These are phyloP conservation scores for Termitomyces sp. DNA, from an alignment of 768 basidiomycete genomes.

Conservation along the genomic window DNA sequence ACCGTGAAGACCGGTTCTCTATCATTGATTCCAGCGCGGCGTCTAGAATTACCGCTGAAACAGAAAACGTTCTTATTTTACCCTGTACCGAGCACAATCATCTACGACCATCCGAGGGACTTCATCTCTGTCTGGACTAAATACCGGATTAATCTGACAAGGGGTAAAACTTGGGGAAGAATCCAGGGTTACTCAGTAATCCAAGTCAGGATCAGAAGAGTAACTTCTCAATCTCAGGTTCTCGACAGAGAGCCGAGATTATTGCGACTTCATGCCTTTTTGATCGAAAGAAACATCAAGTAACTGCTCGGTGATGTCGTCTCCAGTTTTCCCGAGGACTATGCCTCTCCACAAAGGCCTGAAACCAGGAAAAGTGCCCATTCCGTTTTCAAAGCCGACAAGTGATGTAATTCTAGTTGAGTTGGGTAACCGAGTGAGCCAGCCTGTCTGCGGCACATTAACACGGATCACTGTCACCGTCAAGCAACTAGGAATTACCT, in stretches of 20 bases:
- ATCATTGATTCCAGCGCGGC: neutral
- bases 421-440: neutral
- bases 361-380: neutral
- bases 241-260: neutral
- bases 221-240: conserved; percentile 8
- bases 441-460: neutral
- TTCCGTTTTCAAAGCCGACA: neutral
- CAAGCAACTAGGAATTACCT: neutral
- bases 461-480: neutral
- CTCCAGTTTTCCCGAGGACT: neutral
- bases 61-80: neutral
- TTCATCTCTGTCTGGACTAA: neutral
- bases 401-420: neutral
- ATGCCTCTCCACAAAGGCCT: neutral
- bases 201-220: conserved; percentile 5
- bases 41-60: neutral
- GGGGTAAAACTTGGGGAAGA: neutral
- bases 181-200: conserved; percentile 6
- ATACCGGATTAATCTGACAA: conserved; percentile 3
- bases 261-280: neutral
- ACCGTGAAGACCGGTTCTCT: neutral
- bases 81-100: neutral
- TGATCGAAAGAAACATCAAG: neutral
- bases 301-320: neutral
- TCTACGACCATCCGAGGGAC: conserved; percentile 6